Base-by-base conservation (phyloP, 2,329 filamentous ascomycete species). In the Aspergillus felis region DNA sequence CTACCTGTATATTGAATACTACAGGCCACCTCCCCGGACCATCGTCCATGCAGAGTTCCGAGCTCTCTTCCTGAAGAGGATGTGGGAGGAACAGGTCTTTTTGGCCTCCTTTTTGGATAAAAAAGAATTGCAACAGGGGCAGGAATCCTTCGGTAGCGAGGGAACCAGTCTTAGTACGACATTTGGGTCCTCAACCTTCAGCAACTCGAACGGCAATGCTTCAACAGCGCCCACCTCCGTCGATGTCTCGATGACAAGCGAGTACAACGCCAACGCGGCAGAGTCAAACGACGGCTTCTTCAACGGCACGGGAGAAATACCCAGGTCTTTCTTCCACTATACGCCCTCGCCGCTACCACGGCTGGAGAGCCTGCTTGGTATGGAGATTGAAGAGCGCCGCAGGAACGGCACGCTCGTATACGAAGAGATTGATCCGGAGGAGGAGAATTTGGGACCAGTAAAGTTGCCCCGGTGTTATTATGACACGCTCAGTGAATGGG, bases 11-110 rank as follows among this genome's bases (percentile, higher is more conserved):
- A 42, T 52, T 12, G 61, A 61, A 53, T 65, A 64, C 61, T 60
- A 61, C 56, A 58, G 57, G 53, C 57, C 61, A 29, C 56, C 61
- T 3, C 42, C 53, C 4, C 49, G 50, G 24, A 58, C 67, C n/a
- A 66, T 78, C 2, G 73, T 76, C 10, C 69, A 73, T 17, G 71
- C 67, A 29, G 68, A 71, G 50, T 78, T 78, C 57, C 72, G 75
- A 3, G 58, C 65, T 6, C 68, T 66, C 28, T 78, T 77, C 54
- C 70, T 68, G 6, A 70, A 76, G 59, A 66, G 64, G 52, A 57
- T 64, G 25, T 58, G 58, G 17, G 63, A 63, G 17, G 65, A 68
- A 46, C 62, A 65, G 22, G 61, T 64, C n/a, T 56, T 50, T 27
- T 57, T 51, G 50, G 55, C 57, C 57, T 59, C 51, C 20, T 63